A percentile compares a stretch with the other conserved stretches of the same genome.
These are phyloP conservation scores for Lentinula edodes DNA, from an alignment of 768 basidiomycete species.

Conservation along the genomic window DNA sequence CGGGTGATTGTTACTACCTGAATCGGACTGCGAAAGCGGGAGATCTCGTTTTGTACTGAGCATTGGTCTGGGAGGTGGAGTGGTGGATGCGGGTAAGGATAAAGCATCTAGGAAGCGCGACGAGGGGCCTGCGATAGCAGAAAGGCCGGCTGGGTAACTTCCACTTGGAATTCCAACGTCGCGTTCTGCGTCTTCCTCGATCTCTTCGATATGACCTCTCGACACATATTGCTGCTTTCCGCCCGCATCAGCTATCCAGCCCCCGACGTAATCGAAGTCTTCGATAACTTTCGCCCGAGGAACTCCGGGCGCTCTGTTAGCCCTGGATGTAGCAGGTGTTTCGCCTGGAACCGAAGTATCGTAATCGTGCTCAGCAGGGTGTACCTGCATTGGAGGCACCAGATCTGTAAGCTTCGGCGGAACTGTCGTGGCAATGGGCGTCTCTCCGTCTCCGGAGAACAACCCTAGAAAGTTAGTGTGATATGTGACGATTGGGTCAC, in stretches of 20 bases:
- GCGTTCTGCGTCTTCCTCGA: conserved; percentile 4
- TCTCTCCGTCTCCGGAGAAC: background rate
- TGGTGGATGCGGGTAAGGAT: background rate
- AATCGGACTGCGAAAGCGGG: background rate
- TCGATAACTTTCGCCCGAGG: background rate
- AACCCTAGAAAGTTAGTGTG: conserved; percentile 1
- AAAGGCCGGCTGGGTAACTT: too few species aligned
- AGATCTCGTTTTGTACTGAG: background rate
- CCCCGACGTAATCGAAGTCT: conserved; percentile 13
- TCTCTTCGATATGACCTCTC: conserved; percentile 10
- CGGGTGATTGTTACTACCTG: background rate
- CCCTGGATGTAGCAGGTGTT: background rate
- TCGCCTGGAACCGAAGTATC: too few species aligned
- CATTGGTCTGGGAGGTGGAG: background rate
- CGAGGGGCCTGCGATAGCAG: background rate
- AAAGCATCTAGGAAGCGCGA: background rate
- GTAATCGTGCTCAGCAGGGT: background rate
- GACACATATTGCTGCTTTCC: conserved; percentile 12
- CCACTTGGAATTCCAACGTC: background rate
- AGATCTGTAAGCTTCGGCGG: background rate
- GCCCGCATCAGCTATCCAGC: conserved; percentile 11
- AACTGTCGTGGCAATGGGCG: background rate
- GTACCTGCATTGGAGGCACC: background rate
- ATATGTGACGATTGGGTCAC: background rate
- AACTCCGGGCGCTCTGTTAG: background rate